Base-by-base conservation (phyloP, 169 alveolate species). In the Plasmodium adleri region DNA sequence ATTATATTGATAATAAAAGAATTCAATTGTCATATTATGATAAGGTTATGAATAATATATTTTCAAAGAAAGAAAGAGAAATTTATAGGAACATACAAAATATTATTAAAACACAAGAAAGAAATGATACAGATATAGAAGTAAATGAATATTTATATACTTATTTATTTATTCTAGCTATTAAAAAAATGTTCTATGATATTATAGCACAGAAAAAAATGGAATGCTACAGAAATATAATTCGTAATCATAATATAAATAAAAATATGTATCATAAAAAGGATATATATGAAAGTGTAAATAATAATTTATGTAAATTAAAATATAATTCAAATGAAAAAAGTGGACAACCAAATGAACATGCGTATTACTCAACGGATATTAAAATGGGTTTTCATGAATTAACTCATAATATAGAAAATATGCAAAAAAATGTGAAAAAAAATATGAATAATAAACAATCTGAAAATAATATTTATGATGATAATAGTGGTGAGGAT, bases 111-210 rank as follows among this genome's bases (percentile, higher is more conserved):
- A 50, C 39, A 28, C 39, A 59, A 54, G 72, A 80, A 28, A 54
- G 68, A 50, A 47, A 39, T 24, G 52, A 56, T 50, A 39, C 28
- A 26, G 52, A 80, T 56, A 10, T 70, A 0, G 90, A 80, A 71
- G 20, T 72, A 20, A 43, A 68, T 68, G 90, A 80, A 62, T 80
- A 80, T 26, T 50, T 80, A 4, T 80, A 28, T 24, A 64, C 85
- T 47, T 80, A 80, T 49, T 26, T 80, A n/a, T 80, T 67, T 49
- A 47, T 80, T 0, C 26, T 80, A 15, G 83, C 90, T 7, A 13
- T 80, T 3, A 66, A 80, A 24, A 80, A 80, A 17, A 66, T 70
- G 72, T 80, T 80, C 32, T 58, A 80, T 58, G 68, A 68, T 13
- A 56, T 80, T 0, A 49, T 76, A 4, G 13, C 22, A n/a, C 76